Conservation (phyloP, 352 stramenopile genomes). For the Pseudoperonospora humuli region DNA sequence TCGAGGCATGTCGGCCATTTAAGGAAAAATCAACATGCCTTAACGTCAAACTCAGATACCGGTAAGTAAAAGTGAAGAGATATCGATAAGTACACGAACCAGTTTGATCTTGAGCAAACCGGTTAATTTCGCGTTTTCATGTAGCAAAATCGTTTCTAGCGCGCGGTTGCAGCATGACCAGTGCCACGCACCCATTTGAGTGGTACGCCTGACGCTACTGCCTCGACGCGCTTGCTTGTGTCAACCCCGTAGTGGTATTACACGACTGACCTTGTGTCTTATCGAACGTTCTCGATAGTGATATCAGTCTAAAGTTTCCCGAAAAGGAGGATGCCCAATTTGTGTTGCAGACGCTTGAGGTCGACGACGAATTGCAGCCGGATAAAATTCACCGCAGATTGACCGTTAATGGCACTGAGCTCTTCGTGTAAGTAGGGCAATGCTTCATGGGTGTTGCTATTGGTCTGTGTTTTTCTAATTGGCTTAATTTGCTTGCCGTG, state of each 20-base stretch:
- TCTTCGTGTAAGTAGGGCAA: constrained; percentile 53
- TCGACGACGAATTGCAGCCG: constrained; percentile 82
- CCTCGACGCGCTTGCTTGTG: not conserved
- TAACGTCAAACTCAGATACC: too few species aligned
- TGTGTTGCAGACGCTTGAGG: constrained; percentile 72
- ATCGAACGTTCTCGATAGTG: constrained; percentile 14
- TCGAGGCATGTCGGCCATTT: too few species aligned
- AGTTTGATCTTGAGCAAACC: too few species aligned
- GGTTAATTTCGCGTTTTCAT: too few species aligned
- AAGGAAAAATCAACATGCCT: too few species aligned
- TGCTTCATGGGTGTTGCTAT: not conserved
- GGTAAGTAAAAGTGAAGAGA: too few species aligned
- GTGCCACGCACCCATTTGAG: constrained; percentile 63
- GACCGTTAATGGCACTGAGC: constrained; percentile 43
- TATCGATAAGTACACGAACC: too few species aligned
- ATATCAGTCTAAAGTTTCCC: constrained; percentile 60
- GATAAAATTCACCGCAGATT: constrained; percentile 80
- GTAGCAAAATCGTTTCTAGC: constrained; percentile 9
- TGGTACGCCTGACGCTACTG: constrained; percentile 30
- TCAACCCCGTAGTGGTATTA: not conserved
- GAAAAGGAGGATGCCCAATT: constrained; percentile 56
- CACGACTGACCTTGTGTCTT: not conserved
- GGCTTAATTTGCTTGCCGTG: not conserved
- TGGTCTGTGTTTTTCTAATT: not conserved
- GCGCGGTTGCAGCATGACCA: constrained; percentile 8